Evolutionary conservation across 2,329 filamentous ascomycete genomes (phyloP).

Genomic region (Fusarium acutatum): DNA sequence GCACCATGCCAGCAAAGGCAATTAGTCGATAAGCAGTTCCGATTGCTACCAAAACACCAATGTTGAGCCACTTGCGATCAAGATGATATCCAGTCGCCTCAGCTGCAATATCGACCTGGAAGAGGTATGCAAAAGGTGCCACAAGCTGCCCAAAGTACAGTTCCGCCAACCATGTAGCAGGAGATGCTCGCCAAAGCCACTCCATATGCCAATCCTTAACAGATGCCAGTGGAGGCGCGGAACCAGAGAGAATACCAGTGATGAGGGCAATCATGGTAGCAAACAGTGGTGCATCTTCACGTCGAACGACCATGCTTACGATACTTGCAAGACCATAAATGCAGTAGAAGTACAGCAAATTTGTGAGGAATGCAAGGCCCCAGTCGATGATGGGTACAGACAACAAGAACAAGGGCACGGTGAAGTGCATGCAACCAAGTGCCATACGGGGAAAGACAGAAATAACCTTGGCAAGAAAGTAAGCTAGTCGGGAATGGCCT

Average conservation of each 20-base stretch:
- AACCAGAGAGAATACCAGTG: conserved; percentile 62
- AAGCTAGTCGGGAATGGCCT: conserved; percentile 63
- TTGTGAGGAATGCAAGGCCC: conserved; percentile 57
- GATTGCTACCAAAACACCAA: conserved; percentile 53
- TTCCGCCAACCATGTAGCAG: conserved; percentile 65
- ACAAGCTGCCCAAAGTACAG: conserved; percentile 63
- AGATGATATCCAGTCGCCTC: conserved; percentile 56
- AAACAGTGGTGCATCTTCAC: conserved; percentile 65
- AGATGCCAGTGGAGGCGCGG: conserved; percentile 58
- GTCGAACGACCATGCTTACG: conserved; percentile 61
- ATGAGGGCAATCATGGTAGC: conserved; percentile 64
- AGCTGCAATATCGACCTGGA: conserved; percentile 57
- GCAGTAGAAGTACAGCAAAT: conserved; percentile 65
- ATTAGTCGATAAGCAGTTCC: conserved; percentile 56
- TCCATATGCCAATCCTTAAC: conserved; percentile 62
- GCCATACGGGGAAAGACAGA: conserved; percentile 61
- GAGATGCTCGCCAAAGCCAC: conserved; percentile 64
- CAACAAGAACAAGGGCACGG: conserved; percentile 59
- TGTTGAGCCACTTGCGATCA: conserved; percentile 54
- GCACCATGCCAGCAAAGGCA: conserved; percentile 45
- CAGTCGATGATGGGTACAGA: conserved; percentile 60
- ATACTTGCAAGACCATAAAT: conserved; percentile 64
- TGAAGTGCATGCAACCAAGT: conserved; percentile 63
- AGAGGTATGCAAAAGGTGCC: conserved; percentile 58
- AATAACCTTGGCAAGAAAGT: conserved; percentile 65